These are phyloP conservation scores for Setaria italica DNA, from an alignment of 202 grass and related monocot genomes.

Conservation along the genomic window DNA sequence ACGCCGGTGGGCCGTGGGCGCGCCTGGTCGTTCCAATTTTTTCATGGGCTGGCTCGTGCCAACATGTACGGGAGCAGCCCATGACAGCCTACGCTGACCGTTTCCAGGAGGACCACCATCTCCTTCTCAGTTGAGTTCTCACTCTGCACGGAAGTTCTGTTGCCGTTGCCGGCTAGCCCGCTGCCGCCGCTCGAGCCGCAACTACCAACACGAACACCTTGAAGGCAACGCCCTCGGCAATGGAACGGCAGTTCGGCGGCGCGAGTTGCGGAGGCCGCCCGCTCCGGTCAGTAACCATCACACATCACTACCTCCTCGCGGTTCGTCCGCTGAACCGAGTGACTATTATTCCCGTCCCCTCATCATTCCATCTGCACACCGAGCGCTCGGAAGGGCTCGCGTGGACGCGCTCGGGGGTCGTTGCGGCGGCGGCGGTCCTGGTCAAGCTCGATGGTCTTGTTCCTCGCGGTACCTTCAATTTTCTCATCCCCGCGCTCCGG, in stretches of 20 bases:
- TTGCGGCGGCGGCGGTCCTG: background rate
- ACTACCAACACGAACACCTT: too few species aligned
- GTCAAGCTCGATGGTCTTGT: background rate
- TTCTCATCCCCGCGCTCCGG: background rate
- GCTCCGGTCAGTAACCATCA: conserved; percentile 12
- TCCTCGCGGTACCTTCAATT: background rate
- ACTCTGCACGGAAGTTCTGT: background rate
- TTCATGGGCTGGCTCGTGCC: background rate
- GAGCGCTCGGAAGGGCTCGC: background rate
- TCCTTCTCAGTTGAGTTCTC: too few species aligned
- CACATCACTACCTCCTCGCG: background rate
- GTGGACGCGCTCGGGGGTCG: background rate
- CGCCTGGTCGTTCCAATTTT: background rate
- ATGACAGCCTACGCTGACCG: too few species aligned
- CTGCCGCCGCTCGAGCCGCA: background rate
- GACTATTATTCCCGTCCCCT: background rate
- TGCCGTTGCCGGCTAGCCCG: background rate
- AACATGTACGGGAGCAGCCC: background rate
- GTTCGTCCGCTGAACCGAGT: background rate
- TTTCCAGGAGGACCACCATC: too few species aligned
- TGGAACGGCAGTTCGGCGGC: background rate
- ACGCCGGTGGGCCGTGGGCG: too few species aligned
- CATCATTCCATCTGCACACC: background rate
- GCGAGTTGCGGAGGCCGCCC: background rate
- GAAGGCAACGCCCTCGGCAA: background rate